Base-by-base conservation (phyloP, 1,284 basidiomycete species). In the Pyrrhoderma lamaoense region DNA sequence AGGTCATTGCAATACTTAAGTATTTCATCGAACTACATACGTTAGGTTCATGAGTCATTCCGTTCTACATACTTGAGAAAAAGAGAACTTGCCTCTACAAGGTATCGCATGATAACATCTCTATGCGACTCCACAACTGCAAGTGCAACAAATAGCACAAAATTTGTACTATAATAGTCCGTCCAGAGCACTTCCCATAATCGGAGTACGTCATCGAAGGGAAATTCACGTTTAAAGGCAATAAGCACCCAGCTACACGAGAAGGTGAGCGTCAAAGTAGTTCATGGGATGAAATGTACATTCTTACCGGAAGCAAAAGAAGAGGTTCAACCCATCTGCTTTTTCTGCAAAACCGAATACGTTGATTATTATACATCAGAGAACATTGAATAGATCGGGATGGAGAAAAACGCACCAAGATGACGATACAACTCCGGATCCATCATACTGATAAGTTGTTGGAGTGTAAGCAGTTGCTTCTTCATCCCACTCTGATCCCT, bases 401-500 rank as follows among this genome's bases (percentile, higher is more conserved):
- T n/a, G n/a, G n/a, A n/a, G 22, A 18, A 42, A 35, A 21, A 59
- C 71, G 45, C 58, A 88, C 87, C 89, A 51, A 95, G 69, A 67
- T 95, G 92, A 42, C 82, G 79, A 65, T 92, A 94, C 22, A 97
- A 68, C 61, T 94, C 89, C 0, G 93, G 93, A 63, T 98, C 95
- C 89, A 98, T 94, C 31, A 94, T 77, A 16, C 79, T 77, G 39
- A 99, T 89, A 21, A 99, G 71, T 59, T 94, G 85, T 63, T 98
- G 95, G 40, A 99, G 70, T 4, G 88, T 89, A 39, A 85, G 79
- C 18, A 99, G 70, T 63, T 98, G 93, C 53, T 85, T 84, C 72
- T 93, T 94, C 95, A 99, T 99, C 2, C 96, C 95, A 55, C 86
- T 91, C 66, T 99, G 95, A 63, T 98, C 94, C n/a, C 91, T 80